phyloP scores from a whole-genome alignment of 805 yeast genomes.

The Suhomyces emberorum region DNA sequence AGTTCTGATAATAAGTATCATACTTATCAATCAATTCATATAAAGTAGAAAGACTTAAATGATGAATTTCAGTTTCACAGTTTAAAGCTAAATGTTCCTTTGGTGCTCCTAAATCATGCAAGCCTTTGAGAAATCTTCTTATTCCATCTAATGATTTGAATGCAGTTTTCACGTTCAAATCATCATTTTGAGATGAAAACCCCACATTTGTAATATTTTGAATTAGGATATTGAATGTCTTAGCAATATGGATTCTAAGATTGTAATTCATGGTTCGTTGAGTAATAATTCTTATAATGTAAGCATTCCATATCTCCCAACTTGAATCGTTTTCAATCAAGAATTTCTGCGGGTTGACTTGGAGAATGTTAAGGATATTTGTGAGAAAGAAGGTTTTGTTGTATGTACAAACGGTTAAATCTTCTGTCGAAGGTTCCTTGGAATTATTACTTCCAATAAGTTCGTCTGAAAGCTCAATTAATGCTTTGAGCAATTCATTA shows the following conservation, averaged over 20 bases:
- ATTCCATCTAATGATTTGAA: conserved; percentile 48
- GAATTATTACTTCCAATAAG: conserved; percentile 1
- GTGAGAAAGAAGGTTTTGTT: conserved; percentile 55
- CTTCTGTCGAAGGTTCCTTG: conserved; percentile 3
- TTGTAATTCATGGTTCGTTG: conserved; percentile 40
- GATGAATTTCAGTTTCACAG: conserved; percentile 66
- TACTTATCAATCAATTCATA: conserved; percentile 74
- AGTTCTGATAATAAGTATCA: conserved; percentile 56
- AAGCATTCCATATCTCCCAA: conserved; percentile 48
- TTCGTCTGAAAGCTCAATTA: conserved; percentile 42
- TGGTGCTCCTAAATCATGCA: conserved; percentile 39
- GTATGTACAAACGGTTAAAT: conserved; percentile 40
- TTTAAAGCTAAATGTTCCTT: conserved; percentile 46
- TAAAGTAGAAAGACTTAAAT: conserved; percentile 58
- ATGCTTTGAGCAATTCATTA: conserved; percentile 42
- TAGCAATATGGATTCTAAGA: conserved; percentile 47
- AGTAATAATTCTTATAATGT: conserved; percentile 44
- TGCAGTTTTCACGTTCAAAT: conserved; percentile 37
- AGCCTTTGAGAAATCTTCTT: conserved; percentile 38
- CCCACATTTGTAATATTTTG: conserved; percentile 40
- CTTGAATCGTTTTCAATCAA: conserved; percentile 38
- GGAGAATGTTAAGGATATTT: conserved; percentile 50
- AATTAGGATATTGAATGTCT: conserved; percentile 51
- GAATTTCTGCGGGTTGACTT: conserved; percentile 51
- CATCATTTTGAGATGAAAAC: conserved; percentile 21